Base-by-base conservation (phyloP, 805 yeast genomes). In the Yarrowia sp. region DNA sequence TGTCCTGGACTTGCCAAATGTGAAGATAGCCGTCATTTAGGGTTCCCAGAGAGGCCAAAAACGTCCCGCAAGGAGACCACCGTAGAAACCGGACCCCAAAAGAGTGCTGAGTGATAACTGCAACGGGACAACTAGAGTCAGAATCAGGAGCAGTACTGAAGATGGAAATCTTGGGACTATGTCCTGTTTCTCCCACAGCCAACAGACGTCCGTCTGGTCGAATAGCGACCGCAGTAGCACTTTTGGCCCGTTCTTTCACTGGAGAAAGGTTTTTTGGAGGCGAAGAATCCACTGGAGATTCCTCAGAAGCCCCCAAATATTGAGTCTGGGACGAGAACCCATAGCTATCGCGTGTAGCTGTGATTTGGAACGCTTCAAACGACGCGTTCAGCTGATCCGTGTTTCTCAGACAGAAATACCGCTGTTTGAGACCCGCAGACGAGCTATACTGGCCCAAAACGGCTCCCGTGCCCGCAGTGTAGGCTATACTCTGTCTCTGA, bases 111-210 rank as follows among this genome's bases (percentile, higher is more conserved):
- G 80, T 76, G 0, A 87, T 81, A 15, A 83, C 78, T 9, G 84
- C 83, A 8, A 87, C 74, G 0, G 91, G 90, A n/a, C 73, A 75
- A 6, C 77, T 72, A 13, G 79, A 72, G 56, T 85, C 80, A 69
- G 82, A 82, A 15, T 82, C 79, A 0, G 87, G 87, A 9, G 72
- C 73, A 15, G 87, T 76, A 2, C 90, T 86, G 72, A 82, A 88
- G 14, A 88, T 71, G 20, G 87, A 76, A 1, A 89, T 81, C 19
- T 92, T 78, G 1, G 94, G 94, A 70, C 83, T 85, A 70, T 86
- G 87, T 0, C 93, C 93, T 0, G 82, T 75, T 73, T 89, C 94
- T 2, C 94, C 94, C 15, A 88, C 85, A 0, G 92, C 92, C 33
- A 89, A 74, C 5, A 85, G 71, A 53, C 76, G 79, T 44, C 79